Evolutionary conservation across 129 eudicot species (phyloP).

Genomic region (Glebionis coronaria): DNA sequence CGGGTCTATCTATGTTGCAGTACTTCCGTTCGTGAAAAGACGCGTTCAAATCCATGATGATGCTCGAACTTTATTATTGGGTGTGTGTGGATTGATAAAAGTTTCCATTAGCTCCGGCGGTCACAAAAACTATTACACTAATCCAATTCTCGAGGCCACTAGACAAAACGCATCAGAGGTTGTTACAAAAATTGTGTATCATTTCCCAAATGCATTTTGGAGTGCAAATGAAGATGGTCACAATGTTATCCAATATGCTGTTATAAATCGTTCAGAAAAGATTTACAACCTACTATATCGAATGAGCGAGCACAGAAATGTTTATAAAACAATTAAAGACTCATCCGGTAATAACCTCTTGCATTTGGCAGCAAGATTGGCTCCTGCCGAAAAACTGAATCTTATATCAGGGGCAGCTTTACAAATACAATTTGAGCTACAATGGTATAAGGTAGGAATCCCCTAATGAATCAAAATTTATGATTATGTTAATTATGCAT

Average conservation of each 20-base stretch:
- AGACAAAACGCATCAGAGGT: not conserved
- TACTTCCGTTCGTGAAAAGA: too few relatives aligned
- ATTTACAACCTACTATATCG: not conserved
- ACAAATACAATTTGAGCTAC: not conserved
- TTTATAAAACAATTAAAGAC: not conserved
- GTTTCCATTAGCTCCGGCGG: too few relatives aligned
- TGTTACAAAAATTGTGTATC: not conserved
- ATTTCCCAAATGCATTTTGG: not conserved
- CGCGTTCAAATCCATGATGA: too few relatives aligned
- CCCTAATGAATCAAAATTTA: not conserved
- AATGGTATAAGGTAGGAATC: not conserved
- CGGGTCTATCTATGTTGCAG: too few relatives aligned
- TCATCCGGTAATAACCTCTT: not conserved
- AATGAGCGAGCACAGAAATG: not conserved
- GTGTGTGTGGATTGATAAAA: too few relatives aligned
- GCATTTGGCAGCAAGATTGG: conserved; percentile 12
- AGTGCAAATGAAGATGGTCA: not conserved
- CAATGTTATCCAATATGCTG: conserved; percentile 3
- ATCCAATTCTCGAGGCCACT: conserved; percentile 5
- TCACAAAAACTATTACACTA: not conserved
- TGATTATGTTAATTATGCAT: too few relatives aligned
- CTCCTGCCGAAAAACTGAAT: not conserved
- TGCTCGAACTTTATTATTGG: too few relatives aligned
- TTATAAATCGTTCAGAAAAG: not conserved
- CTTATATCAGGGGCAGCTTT: conserved; percentile 2